phyloP scores from a whole-genome alignment of 768 basidiomycete species.

The Rhodotorula taiwanensis region DNA sequence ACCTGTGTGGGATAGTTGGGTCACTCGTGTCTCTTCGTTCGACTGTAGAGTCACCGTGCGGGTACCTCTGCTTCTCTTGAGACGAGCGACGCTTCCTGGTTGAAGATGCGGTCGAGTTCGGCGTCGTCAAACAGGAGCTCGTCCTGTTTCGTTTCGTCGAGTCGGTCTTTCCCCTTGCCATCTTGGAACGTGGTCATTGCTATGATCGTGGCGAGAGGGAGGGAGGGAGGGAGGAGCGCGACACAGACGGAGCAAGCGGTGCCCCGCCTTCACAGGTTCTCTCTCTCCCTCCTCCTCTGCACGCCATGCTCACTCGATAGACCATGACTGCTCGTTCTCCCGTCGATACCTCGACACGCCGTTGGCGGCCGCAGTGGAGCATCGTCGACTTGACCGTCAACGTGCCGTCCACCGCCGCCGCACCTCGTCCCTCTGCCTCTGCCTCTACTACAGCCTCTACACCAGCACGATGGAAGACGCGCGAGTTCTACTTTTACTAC shows the following conservation, averaged over 20 bases:
- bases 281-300: not conserved
- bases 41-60: too few species aligned
- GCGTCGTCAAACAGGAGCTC: slow-evolving; percentile 17
- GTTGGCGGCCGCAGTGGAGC: too few species aligned
- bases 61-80: slow-evolving; percentile 37
- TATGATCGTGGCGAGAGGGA: too few species aligned
- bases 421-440: too few species aligned
- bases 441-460: too few species aligned
- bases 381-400: slow-evolving; percentile 53
- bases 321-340: too few species aligned
- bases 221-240: not conserved
- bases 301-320: not conserved
- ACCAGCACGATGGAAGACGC: slow-evolving; percentile 60
- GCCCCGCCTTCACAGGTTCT: not conserved
- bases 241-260: not conserved
- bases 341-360: too few species aligned
- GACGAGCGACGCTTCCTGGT: slow-evolving; percentile 35
- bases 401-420: slow-evolving; percentile 48
- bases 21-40: too few species aligned
- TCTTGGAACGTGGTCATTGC: not conserved
- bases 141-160: not conserved
- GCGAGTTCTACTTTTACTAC: slow-evolving; percentile 74
- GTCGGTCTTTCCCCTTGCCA: not conserved
- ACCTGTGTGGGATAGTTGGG: slow-evolving; percentile 5
- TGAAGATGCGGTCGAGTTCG: slow-evolving; percentile 39